These are phyloP conservation scores for Plasmodium coatneyi DNA, from an alignment of 169 alveolate genomes.

Conservation along the genomic window DNA sequence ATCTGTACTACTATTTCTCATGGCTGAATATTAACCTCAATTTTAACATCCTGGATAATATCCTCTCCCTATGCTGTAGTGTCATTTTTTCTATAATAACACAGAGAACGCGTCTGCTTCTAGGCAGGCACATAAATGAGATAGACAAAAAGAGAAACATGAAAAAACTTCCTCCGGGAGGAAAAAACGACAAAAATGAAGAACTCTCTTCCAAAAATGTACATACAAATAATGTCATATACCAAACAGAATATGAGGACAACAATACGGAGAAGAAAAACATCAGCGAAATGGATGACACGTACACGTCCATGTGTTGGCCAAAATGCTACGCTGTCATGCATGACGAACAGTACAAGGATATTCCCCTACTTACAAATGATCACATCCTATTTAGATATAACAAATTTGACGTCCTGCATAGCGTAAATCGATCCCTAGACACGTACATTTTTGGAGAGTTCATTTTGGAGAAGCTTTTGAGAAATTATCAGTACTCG, in stretches of 20 bases:
- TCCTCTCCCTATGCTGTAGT: slow-evolving; percentile 69
- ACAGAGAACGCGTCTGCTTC: slow-evolving; percentile 63
- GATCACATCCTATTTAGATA: slow-evolving; percentile 46
- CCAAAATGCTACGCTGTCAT: slow-evolving; percentile 36
- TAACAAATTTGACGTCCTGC: slow-evolving; percentile 39
- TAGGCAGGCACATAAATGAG: slow-evolving; percentile 61
- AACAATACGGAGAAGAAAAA: slow-evolving; percentile 53
- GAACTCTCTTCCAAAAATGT: slow-evolving; percentile 55
- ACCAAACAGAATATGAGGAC: slow-evolving; percentile 65
- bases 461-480: slow-evolving; percentile 44
- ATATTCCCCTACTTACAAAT: slow-evolving; percentile 44
- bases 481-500: slow-evolving; percentile 56
- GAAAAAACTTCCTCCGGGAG: slow-evolving; percentile 7
- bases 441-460: slow-evolving; percentile 71
- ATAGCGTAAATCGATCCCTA: slow-evolving; percentile 56
- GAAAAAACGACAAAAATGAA: slow-evolving; percentile 34
- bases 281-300: slow-evolving; percentile 67
- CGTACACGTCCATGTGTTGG: slow-evolving; percentile 37
- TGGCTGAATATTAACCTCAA: slow-evolving; percentile 69
- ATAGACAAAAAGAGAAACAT: slow-evolving; percentile 10
- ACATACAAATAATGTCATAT: not conserved
- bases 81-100: slow-evolving; percentile 71
- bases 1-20: slow-evolving; percentile 61
- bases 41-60: slow-evolving; percentile 54
- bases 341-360: slow-evolving; percentile 53